Evolutionary conservation across 768 basidiomycete genomes (phyloP).

Genomic region (Guyanaporus albipodus): DNA sequence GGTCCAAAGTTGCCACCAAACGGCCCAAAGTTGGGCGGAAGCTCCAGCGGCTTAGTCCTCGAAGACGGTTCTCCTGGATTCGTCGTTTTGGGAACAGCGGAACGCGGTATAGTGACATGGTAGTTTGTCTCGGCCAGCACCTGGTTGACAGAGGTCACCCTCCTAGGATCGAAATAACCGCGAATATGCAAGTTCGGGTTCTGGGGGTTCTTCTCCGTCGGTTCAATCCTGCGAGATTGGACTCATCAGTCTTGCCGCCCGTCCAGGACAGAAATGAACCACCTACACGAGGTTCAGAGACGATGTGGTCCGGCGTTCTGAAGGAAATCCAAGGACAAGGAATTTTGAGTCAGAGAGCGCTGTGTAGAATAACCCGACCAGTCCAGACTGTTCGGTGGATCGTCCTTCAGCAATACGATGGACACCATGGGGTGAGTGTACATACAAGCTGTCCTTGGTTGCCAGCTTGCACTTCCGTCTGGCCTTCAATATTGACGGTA

Average conservation of each 20-base stretch:
- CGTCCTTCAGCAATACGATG: background rate
- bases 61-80: background rate
- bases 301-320: slow-evolving; percentile 29
- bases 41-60: slow-evolving; percentile 15
- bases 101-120: slow-evolving; percentile 23
- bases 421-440: background rate
- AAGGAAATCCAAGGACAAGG: slow-evolving; percentile 33
- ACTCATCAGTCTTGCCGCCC: background rate
- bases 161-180: slow-evolving; percentile 35
- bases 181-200: slow-evolving; percentile 13
- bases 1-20: slow-evolving; percentile 22
- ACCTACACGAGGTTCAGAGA: slow-evolving; percentile 40
- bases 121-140: slow-evolving; percentile 26
- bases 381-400: slow-evolving; percentile 16
- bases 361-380: slow-evolving; percentile 38
- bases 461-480: slow-evolving; percentile 26
- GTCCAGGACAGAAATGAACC: background rate
- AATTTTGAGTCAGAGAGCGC: slow-evolving; percentile 32
- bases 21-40: slow-evolving; percentile 10
- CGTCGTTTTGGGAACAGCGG: slow-evolving; percentile 15
- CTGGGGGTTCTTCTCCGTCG: slow-evolving; percentile 26
- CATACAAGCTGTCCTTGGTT: slow-evolving; percentile 27
- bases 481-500: slow-evolving; percentile 22
- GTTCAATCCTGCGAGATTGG: slow-evolving; percentile 21
- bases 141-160: slow-evolving; percentile 32